Evolutionary conservation across 2,329 filamentous ascomycete genomes (phyloP), one percentile per base, ranked within the genome.

Genomic region (Aspergillus texensis): DNA sequence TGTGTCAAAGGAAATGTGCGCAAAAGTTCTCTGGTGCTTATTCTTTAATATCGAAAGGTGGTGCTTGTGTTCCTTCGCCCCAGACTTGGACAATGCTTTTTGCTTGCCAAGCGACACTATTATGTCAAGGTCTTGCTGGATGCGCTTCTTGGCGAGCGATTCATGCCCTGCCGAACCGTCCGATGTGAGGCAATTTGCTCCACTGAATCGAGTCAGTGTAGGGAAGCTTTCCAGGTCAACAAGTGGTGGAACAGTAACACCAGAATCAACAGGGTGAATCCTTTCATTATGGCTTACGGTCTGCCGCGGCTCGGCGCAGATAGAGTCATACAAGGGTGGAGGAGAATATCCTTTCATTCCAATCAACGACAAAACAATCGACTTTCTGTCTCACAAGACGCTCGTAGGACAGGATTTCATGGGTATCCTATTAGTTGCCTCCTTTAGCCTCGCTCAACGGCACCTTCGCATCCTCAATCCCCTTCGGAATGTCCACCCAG

Each of bases 391-490:
- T 41, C 16, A n/a, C 6, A 41, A 10, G 0, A n/a, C 14, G 16
- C 16, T n/a, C 8, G 10, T 24, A 46, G n/a, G 10, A 24, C n/a
- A 24, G 21, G 12, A n/a, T 32, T 5, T 0, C 16, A 26, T 10
- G 6, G 12, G 24, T 11, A 50, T n/a, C 12, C 8, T 10, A 9
- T 19, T 28, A n/a, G 24, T 19, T 19, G 28, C 14, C 4, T 30
- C 16, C 48, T 4, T 4, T 52, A 14, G 24, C 48, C 28, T 19
- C 48, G 9, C n/a, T 36, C 58, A 61, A 39, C 3, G 58, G 58
- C 11, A 54, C 43, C 68, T 63, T 64, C 8, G 63, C 63, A 26
- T 65, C 55, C 11, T 65, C 57, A n/a, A 65, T 64, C 1, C 63
- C 63, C 26, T 63, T 65, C 4, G 53, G 34, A 26, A 65, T 61